These are phyloP conservation scores for Lipomyces lipofer DNA, from an alignment of 805 yeast species.

Conservation along the genomic window DNA sequence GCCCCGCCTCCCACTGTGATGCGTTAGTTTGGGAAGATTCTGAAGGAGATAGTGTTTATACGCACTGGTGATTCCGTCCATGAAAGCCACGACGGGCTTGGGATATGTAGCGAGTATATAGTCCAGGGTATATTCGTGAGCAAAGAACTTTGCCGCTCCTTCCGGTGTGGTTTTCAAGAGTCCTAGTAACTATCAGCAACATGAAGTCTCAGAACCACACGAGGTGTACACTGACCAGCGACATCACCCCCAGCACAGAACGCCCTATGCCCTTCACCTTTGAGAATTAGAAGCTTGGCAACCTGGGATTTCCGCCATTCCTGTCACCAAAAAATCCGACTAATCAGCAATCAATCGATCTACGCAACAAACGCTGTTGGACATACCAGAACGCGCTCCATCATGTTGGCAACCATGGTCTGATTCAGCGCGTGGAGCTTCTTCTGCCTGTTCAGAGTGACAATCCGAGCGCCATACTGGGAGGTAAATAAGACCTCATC, in stretches of 20 bases:
- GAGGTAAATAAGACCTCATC: conserved; percentile 65
- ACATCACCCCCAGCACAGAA: conserved; percentile 98
- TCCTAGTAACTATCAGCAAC: conserved; percentile 37
- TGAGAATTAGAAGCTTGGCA: conserved; percentile 66
- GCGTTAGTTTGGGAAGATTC: not conserved
- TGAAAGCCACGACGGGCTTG: conserved; percentile 82
- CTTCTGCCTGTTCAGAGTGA: conserved; percentile 73
- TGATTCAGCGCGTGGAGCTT: conserved; percentile 83
- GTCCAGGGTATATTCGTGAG: conserved; percentile 77
- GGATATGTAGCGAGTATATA: conserved; percentile 75
- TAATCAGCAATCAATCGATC: not conserved
- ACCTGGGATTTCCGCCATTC: conserved; percentile 52
- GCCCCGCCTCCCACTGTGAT: conserved; percentile 91
- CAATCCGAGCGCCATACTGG: conserved; percentile 64
- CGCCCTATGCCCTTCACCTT: conserved; percentile 61
- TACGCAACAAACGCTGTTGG: not conserved
- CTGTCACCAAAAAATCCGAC: not conserved
- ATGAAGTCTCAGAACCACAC: too few relatives aligned
- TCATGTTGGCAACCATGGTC: conserved; percentile 70
- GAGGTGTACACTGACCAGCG: conserved; percentile 35
- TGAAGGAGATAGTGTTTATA: not conserved
- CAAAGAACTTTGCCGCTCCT: conserved; percentile 59
- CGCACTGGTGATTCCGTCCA: conserved; percentile 75
- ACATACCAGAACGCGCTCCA: conserved; percentile 55
- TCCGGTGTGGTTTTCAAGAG: conserved; percentile 54